These are phyloP conservation scores for Aquanectria penicillioides DNA, from an alignment of 2,329 filamentous ascomycete species.

Conservation along the genomic window DNA sequence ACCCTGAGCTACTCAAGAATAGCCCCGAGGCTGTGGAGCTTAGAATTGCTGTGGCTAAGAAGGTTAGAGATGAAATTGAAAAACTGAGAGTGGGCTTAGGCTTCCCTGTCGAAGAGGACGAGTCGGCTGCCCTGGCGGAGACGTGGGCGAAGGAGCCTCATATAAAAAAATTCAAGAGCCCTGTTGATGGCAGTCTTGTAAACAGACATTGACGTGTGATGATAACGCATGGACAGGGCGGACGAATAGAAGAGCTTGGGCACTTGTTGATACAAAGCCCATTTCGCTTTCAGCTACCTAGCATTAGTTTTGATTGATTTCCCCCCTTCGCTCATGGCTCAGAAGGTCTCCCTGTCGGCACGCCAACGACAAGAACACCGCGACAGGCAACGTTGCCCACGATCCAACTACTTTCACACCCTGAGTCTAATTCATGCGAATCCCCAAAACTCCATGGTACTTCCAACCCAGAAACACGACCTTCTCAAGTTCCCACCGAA, in stretches of 20 bases:
- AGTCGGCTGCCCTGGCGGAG: conserved; percentile 78
- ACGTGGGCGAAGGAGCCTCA: conserved; percentile 74
- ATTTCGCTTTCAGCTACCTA: conserved; percentile 22
- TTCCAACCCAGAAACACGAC: conserved; percentile 17
- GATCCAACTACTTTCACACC: conserved; percentile 30
- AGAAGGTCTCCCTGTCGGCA: conserved; percentile 13
- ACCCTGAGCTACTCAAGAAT: conserved; percentile 56
- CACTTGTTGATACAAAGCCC: conserved; percentile 21
- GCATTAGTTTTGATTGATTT: conserved; percentile 22
- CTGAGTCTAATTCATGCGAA: conserved; percentile 36
- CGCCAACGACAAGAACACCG: conserved; percentile 17
- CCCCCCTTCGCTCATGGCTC: neutral
- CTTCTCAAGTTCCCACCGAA: conserved; percentile 5
- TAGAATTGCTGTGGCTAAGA: conserved; percentile 80
- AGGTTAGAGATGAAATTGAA: conserved; percentile 82
- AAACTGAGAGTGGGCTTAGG: conserved; percentile 79
- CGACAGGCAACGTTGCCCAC: conserved; percentile 20
- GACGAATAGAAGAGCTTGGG: neutral
- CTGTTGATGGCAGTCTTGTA: conserved; percentile 64
- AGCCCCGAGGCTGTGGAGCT: conserved; percentile 72
- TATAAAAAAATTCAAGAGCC: conserved; percentile 60
- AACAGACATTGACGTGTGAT: conserved; percentile 45
- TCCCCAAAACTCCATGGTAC: conserved; percentile 36
- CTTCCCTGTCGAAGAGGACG: conserved; percentile 80
- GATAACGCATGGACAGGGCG: conserved; percentile 19